Evolutionary conservation across 331 rosid genomes (phyloP), one percentile per base, ranked within the genome.

Genomic region (Dryas integrifolia): DNA sequence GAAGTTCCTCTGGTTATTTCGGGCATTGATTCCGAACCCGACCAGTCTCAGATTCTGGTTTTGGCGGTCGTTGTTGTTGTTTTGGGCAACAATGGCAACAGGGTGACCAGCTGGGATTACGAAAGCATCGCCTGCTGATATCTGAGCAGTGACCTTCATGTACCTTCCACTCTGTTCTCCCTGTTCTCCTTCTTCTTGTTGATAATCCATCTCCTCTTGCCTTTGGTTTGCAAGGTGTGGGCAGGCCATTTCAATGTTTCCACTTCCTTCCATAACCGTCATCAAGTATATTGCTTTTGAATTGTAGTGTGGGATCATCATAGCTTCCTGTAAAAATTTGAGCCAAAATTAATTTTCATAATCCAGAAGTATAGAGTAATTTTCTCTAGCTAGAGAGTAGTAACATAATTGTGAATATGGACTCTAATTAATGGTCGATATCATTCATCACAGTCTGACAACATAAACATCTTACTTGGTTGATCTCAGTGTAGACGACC

Each of bases 71-170:
- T 58, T 58, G 65, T 12, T 13, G 16, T 60, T 38, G 5, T 14
- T 38, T 60, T 60, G 47, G 77, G 97, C 86, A 7, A 74, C 64
- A 43, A 87, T 0, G 6, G 86, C 76, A 5, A 89, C 13, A 0
- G 92, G 98, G 69, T 85, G 83, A 72, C 81, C 86, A 39, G 92
- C 82, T 2, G 94, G 96, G 58, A 88, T 11, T 2, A 89, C 58
- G 3, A 83, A 43, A 30, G 76, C 69, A 24, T 91, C 91, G 3
- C 86, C 79, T 4, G 12, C 18, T 5, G 85, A 72, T 16, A 92
- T 41, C 2, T 21, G 68, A 0, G 89, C 83, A 0, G 9, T 45
- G 47, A 82, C 73, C 65, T 73, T 79, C 16, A 52, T 52, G 26
- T 69, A 49, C n/a, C 52, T 53, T 0, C 76, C 69, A 3, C 72